phyloP scores from a whole-genome alignment of 176 grass and related monocot genomes.

The Alloteropsis semialata region DNA sequence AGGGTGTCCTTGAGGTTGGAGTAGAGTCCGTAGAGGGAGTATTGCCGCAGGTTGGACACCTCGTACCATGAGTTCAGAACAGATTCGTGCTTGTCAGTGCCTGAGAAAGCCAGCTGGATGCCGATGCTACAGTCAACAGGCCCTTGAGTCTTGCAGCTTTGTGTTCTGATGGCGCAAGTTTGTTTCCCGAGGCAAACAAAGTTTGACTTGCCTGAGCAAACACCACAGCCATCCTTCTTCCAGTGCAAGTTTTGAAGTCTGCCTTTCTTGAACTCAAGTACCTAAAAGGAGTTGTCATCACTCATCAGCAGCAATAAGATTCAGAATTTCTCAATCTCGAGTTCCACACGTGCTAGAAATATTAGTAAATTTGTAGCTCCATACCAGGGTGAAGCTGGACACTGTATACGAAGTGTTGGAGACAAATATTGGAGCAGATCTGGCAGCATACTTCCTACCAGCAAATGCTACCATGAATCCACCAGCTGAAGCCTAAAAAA shows the following conservation, averaged over 20 bases:
- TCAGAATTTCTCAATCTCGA: slow-evolving; percentile 15
- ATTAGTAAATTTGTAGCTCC: slow-evolving; percentile 3
- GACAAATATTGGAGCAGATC: slow-evolving; percentile 66
- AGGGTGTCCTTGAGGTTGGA: slow-evolving; percentile 76
- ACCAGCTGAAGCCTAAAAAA: slow-evolving; percentile 66
- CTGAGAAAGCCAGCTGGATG: slow-evolving; percentile 93
- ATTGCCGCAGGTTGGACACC: slow-evolving; percentile 85
- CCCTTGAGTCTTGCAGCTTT: slow-evolving; percentile 76
- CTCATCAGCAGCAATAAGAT: background rate
- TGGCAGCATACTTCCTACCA: slow-evolving; percentile 86
- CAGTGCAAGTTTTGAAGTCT: slow-evolving; percentile 89
- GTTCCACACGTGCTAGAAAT: background rate
- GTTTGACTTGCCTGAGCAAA: slow-evolving; percentile 64
- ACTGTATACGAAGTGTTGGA: slow-evolving; percentile 60
- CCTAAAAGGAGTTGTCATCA: slow-evolving; percentile 40
- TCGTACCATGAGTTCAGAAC: slow-evolving; percentile 99
- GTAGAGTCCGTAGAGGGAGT: slow-evolving; percentile 85
- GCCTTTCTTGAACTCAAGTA: slow-evolving; percentile 96
- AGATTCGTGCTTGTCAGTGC: slow-evolving; percentile 81
- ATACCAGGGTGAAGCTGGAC: slow-evolving; percentile 97
- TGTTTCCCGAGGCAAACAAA: slow-evolving; percentile 74
- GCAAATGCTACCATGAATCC: slow-evolving; percentile 99
- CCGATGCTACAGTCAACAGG: slow-evolving; percentile 87
- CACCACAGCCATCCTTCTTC: slow-evolving; percentile 80
- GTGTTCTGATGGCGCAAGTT: slow-evolving; percentile 70